Conservation (phyloP, 371 early-diverging fungal genomes). For the Catenaria anguillulae region DNA sequence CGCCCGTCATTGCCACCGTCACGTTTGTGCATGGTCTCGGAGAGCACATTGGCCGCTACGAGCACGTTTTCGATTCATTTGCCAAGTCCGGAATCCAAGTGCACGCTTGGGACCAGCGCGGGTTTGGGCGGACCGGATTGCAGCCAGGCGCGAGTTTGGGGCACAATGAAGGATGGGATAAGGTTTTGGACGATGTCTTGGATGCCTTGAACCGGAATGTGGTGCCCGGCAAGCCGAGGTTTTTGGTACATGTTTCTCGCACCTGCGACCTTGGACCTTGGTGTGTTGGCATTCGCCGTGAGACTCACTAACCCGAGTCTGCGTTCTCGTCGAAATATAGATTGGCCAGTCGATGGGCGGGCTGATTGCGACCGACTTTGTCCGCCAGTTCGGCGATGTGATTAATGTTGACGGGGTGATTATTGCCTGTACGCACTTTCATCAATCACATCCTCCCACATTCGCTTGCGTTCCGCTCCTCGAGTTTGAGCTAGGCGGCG, state of each 20-base stretch:
- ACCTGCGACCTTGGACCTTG: not conserved
- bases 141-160: conserved; percentile 14
- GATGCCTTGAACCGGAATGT: conserved; percentile 10
- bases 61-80: conserved; percentile 15
- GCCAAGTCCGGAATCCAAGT: conserved; percentile 19
- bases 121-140: conserved; percentile 27
- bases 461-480: no score
- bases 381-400: conserved; percentile 10
- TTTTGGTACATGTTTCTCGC: not conserved
- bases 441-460: no score
- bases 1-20: not conserved
- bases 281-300: no score
- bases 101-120: conserved; percentile 26
- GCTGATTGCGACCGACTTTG: conserved; percentile 17
- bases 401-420: conserved; percentile 19
- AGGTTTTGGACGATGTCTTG: conserved; percentile 14
- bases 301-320: not conserved
- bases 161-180: conserved; percentile 15
- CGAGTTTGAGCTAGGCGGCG: no score
- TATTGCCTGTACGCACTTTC: conserved; percentile 11
- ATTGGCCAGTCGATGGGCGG: conserved; percentile 31
- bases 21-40: conserved; percentile 26
- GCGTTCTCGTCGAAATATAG: not conserved
- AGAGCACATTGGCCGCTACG: conserved; percentile 27
- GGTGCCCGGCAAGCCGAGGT: conserved; percentile 13